phyloP scores from a whole-genome alignment of 768 basidiomycete genomes.

The Phanerochaete carnosa region DNA sequence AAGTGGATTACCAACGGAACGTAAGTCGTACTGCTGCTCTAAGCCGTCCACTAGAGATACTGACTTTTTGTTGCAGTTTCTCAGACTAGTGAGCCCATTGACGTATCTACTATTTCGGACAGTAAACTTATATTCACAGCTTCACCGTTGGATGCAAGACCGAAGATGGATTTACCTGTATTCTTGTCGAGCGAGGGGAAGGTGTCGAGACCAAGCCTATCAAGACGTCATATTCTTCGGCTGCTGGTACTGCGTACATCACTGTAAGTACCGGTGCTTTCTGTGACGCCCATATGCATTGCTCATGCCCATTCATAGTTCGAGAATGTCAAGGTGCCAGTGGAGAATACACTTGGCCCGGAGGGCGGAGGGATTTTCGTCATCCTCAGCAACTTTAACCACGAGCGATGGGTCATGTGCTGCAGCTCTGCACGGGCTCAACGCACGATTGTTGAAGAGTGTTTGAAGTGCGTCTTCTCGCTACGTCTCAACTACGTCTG shows the following conservation, averaged over 20 bases:
- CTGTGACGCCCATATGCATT: neutral
- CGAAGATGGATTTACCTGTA: constrained; percentile 75
- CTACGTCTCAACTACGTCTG: constrained; percentile 26
- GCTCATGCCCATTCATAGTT: constrained; percentile 31
- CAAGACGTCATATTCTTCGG: constrained; percentile 85
- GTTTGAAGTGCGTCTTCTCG: constrained; percentile 52
- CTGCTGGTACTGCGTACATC: constrained; percentile 84
- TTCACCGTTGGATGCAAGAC: constrained; percentile 77
- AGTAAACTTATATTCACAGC: constrained; percentile 29
- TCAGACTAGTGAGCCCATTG: constrained; percentile 27
- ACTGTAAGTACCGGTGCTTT: constrained; percentile 30
- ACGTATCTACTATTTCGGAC: constrained; percentile 10
- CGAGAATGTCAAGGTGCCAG: constrained; percentile 82
- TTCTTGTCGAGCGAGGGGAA: constrained; percentile 78
- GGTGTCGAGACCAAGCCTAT: constrained; percentile 84
- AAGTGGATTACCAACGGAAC: constrained; percentile 86
- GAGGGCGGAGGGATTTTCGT: constrained; percentile 73
- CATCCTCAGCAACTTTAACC: constrained; percentile 85
- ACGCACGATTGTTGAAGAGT: constrained; percentile 76
- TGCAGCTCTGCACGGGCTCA: constrained; percentile 65
- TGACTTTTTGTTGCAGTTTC: constrained; percentile 29
- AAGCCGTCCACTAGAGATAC: neutral
- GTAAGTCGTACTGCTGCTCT: constrained; percentile 25
- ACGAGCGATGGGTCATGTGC: constrained; percentile 92
- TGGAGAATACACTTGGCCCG: constrained; percentile 81